Conservation (phyloP, 768 basidiomycete species). For the Leccinum pellstonianum region DNA sequence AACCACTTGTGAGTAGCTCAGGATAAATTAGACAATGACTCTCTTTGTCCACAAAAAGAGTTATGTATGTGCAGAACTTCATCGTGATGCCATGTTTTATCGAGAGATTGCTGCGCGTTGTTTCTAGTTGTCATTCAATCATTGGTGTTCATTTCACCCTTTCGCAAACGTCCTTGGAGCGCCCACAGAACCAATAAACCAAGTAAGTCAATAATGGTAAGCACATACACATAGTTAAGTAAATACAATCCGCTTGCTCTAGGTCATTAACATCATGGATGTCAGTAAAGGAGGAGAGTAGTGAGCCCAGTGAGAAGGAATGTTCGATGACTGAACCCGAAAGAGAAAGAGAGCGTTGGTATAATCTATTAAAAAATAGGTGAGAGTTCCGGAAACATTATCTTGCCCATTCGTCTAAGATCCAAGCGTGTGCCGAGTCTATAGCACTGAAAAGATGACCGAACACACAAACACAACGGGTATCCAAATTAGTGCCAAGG, state of each 20-base stretch:
- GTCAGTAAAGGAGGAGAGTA: not conserved
- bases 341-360: not conserved
- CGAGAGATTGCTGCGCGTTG: too few relatives aligned
- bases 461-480: constrained; percentile 15
- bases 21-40: too few relatives aligned
- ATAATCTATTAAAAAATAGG: not conserved
- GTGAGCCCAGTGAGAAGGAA: not conserved
- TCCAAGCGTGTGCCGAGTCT: not conserved
- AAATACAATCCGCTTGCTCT: not conserved
- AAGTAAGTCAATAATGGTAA: not conserved
- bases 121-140: too few relatives aligned
- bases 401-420: not conserved
- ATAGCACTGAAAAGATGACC: constrained; percentile 12
- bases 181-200: not conserved
- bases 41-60: too few relatives aligned
- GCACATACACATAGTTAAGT: not conserved
- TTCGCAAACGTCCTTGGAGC: not conserved
- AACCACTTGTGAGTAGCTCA: not conserved
- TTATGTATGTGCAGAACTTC: too few relatives aligned
- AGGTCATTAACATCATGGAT: not conserved
- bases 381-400: not conserved
- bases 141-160: not conserved
- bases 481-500: constrained; percentile 11
- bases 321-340: not conserved
- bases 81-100: too few relatives aligned